Percentiles rank a stretch among this genome's conserved stretches.
Conservation (phyloP, 495 filamentous ascomycete species). For the Aspergillus steynii region DNA sequence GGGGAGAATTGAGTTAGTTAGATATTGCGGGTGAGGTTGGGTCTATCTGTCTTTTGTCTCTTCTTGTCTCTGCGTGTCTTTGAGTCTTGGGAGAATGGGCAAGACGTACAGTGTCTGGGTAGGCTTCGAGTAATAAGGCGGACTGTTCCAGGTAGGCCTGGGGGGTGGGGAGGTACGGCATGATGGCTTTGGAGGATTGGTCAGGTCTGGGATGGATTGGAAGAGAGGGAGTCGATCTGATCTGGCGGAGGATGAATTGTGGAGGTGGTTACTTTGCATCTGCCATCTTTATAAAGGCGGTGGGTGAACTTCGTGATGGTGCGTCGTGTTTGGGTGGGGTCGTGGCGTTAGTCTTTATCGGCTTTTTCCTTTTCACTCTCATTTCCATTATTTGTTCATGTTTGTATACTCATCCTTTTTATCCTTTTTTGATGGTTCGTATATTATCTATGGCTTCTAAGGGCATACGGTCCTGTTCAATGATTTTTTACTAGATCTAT, state of each 20-base stretch:
- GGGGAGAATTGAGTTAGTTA: constrained; percentile 2
- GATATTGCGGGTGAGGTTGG: too few relatives aligned
- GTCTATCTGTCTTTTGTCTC: constrained; percentile 6
- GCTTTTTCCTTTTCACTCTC: not conserved
- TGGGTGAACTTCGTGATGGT: not conserved
- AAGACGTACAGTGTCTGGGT: constrained; percentile 58
- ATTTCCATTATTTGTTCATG: not conserved
- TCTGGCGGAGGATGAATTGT: not conserved
- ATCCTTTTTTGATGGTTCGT: not conserved
- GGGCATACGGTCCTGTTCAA: too few relatives aligned
- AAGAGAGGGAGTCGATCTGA: not conserved
- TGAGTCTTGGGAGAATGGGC: not conserved
- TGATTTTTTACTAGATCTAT: too few relatives aligned
- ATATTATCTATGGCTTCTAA: too few relatives aligned
- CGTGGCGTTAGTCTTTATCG: not conserved
- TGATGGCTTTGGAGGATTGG: constrained; percentile 4
- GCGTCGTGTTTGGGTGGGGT: not conserved
- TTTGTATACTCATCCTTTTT: not conserved
- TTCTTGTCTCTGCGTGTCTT: constrained; percentile 3
- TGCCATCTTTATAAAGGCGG: not conserved
- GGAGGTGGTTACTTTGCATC: not conserved
- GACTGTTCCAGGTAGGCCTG: constrained; percentile 67
- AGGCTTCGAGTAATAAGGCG: constrained; percentile 59
- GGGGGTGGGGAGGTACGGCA: constrained; percentile 62
- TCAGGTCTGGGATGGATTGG: not conserved